Base-by-base conservation (phyloP, 768 basidiomycete genomes). In the Lyophyllum semitale region DNA sequence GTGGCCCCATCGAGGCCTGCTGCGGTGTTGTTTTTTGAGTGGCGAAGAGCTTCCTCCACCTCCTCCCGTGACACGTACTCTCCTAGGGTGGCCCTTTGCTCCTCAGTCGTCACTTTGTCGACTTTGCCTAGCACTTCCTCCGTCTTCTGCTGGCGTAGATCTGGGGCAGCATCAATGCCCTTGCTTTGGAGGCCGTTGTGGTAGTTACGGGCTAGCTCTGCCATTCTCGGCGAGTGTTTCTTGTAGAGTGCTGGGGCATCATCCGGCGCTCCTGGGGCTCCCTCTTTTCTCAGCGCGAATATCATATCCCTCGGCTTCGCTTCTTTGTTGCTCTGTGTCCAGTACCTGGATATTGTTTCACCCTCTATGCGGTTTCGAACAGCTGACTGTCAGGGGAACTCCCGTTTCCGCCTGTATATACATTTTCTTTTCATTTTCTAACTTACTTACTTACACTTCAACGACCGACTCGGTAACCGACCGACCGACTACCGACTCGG, bases 281-380 rank as follows among this genome's bases (percentile, higher is more conserved):
- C 15, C 35, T 37, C 35, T 6, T 37, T 13, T 54, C 20, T 18
- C 54, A 15, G 11, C 3, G 51, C 50, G 8, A n/a, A 18, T 38
- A 64, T 48, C 23, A 49, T 58, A 22, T 60, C 58, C 22, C 57
- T 40, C n/a, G 59, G 61, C 9, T 51, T 59, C 5, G 35, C n/a
- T 15, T 48, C 42, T 43, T 51, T 60, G 48, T 65, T 58, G 13
- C 35, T 22, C 2, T 48, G 37, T 1, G 37, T 53, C 56, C 57
- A 62, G 48, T 54, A 62, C 40, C 53, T 50, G 12, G 27, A 44
- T 4, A 57, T 53, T 9, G 54, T 58, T 35, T 64, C 58, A 7
- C 54, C 58, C 20, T 60, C 54, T 5, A 62, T 43, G 11, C 45
- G 23, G 46, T 57, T 49, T 5, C 32, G 23, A 1, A 57, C 46